phyloP scores from a whole-genome alignment of 75 land plant species.

The Cryptomeria japonica region DNA sequence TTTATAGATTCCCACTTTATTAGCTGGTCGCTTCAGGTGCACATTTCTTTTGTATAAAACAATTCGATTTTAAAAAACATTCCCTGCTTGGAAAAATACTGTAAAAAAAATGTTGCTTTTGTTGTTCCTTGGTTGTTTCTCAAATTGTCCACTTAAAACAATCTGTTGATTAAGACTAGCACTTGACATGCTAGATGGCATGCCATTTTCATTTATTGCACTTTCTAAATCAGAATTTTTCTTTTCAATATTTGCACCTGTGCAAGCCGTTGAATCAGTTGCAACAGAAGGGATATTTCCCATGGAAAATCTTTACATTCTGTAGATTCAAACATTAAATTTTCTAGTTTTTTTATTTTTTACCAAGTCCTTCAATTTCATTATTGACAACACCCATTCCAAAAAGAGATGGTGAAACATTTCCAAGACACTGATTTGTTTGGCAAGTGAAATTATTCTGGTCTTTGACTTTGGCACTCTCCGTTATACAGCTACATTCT shows the following conservation, averaged over 20 bases:
- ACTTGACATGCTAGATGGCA: neutral
- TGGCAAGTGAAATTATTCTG: neutral
- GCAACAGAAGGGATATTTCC: neutral
- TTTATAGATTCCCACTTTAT: too few relatives aligned
- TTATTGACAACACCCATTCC: neutral
- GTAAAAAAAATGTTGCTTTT: slow-evolving; percentile 3
- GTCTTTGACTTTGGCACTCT: neutral
- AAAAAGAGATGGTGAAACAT: neutral
- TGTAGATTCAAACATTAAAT: neutral
- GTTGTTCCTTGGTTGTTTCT: slow-evolving; percentile 15
- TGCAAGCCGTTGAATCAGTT: slow-evolving; percentile 7
- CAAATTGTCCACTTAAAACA: slow-evolving; percentile 14
- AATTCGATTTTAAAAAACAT: too few relatives aligned
- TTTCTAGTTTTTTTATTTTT: slow-evolving; percentile 2
- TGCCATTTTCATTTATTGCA: neutral
- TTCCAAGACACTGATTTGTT: neutral
- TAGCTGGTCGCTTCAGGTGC: too few relatives aligned
- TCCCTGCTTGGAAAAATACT: too few relatives aligned
- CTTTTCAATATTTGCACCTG: neutral
- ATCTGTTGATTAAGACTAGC: slow-evolving; percentile 12
- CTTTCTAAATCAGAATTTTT: neutral
- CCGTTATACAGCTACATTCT: neutral
- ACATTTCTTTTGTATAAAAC: too few relatives aligned
- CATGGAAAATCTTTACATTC: neutral
- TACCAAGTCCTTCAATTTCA: slow-evolving; percentile 1